Conservation (phyloP, 2,329 filamentous ascomycete species). For the Fusarium hostae region DNA sequence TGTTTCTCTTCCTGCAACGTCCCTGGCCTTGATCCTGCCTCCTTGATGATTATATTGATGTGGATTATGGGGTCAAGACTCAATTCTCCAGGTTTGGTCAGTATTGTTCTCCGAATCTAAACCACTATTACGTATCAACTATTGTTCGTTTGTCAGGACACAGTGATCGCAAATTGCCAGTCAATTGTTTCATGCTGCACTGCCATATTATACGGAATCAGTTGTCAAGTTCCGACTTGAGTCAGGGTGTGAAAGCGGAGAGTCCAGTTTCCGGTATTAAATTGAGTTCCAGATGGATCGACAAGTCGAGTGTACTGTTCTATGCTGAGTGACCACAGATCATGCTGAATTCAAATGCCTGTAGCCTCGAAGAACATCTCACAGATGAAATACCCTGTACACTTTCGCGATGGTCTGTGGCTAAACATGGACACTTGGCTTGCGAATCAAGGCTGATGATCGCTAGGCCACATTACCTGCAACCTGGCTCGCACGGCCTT, state of each 20-base stretch:
- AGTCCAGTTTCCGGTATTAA: constrained; percentile 19
- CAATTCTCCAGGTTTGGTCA: not conserved
- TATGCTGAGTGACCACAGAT: not conserved
- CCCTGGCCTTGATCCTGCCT: not conserved
- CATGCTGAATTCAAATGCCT: not conserved
- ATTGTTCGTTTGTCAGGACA: constrained; percentile 13
- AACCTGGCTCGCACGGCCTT: constrained; percentile 35
- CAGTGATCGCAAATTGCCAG: not conserved
- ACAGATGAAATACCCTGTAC: not conserved
- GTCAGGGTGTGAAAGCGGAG: constrained; percentile 13
- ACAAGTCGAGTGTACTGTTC: not conserved
- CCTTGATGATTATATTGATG: not conserved
- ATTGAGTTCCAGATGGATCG: not conserved
- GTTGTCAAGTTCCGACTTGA: constrained; percentile 30
- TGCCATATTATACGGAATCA: constrained; percentile 15
- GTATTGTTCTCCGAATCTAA: not conserved
- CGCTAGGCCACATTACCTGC: constrained; percentile 30
- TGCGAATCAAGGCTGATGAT: constrained; percentile 17
- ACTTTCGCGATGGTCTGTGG: constrained; percentile 17
- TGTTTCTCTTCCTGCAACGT: not conserved
- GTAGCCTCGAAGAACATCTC: not conserved
- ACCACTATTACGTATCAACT: not conserved
- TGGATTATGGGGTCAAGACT: not conserved
- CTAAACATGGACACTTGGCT: constrained; percentile 5
- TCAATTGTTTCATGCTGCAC: constrained; percentile 23